These are phyloP conservation scores for Tuber brumale DNA, from an alignment of 495 filamentous ascomycete species.

Conservation along the genomic window DNA sequence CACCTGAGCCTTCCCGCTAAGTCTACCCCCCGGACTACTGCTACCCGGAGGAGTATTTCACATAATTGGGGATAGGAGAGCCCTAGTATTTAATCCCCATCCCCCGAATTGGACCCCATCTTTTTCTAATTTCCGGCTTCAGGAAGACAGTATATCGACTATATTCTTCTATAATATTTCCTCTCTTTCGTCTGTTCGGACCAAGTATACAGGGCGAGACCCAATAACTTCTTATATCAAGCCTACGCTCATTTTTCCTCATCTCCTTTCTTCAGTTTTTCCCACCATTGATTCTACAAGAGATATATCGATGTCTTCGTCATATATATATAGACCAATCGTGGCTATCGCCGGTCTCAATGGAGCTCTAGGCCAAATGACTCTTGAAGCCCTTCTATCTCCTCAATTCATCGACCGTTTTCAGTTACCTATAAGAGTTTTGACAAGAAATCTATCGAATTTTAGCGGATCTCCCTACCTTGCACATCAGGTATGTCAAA, in stretches of 20 bases:
- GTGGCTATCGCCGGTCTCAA: slow-evolving; percentile 32
- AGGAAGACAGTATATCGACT: slow-evolving; percentile 14
- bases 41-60: not conserved
- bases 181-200: not conserved
- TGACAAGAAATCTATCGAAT: slow-evolving; percentile 23
- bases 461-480: slow-evolving; percentile 13
- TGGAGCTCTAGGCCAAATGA: slow-evolving; percentile 24
- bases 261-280: not conserved
- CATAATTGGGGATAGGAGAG: not conserved
- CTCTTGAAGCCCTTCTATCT: slow-evolving; percentile 31
- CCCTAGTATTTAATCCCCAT: slow-evolving; percentile 30
- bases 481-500: slow-evolving; percentile 21
- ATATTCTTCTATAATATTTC: not conserved
- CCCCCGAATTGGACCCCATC: slow-evolving; percentile 26
- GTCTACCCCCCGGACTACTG: not conserved
- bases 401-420: slow-evolving; percentile 23
- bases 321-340: slow-evolving; percentile 27
- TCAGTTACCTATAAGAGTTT: slow-evolving; percentile 32
- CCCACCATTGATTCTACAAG: not conserved
- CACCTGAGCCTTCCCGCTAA: slow-evolving; percentile 2
- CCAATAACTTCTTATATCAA: slow-evolving; percentile 7
- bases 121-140: slow-evolving; percentile 21
- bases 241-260: not conserved
- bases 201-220: not conserved
- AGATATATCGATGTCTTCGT: slow-evolving; percentile 25